phyloP scores from a whole-genome alignment of 192 early-diverging fungal species.

The Coemansia sp. region DNA sequence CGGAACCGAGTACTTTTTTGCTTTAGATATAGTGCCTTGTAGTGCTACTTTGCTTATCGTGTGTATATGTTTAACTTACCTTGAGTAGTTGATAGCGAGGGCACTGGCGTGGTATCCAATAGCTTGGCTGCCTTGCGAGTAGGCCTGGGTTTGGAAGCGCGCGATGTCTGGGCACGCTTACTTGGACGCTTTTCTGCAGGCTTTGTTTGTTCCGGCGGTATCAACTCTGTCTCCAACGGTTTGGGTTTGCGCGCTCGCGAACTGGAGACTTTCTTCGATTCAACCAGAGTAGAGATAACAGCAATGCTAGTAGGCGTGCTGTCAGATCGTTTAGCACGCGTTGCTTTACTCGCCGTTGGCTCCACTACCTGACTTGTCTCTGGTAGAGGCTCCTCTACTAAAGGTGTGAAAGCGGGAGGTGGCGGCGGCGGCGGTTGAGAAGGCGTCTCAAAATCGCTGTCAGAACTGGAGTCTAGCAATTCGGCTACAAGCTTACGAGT shows the following conservation, averaged over 20 bases:
- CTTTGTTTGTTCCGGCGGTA: background rate
- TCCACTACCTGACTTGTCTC: background rate
- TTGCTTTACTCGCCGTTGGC: background rate
- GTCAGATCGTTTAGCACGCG: background rate
- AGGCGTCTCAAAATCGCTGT: constrained; percentile 42
- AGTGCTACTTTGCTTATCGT: no score
- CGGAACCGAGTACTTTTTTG: background rate
- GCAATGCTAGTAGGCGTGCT: background rate
- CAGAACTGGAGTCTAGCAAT: constrained; percentile 42
- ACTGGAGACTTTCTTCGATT: background rate
- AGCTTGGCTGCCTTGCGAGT: constrained; percentile 11
- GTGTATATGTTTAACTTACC: background rate
- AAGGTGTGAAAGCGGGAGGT: background rate
- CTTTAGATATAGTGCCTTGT: background rate
- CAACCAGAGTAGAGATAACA: background rate
- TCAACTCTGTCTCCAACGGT: background rate
- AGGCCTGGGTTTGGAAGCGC: constrained; percentile 11
- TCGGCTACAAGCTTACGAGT: constrained; percentile 34
- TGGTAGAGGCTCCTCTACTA: background rate
- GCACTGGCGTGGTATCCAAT: background rate
- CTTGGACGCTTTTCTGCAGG: background rate
- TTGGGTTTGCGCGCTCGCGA: constrained; percentile 7
- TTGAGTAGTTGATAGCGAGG: background rate
- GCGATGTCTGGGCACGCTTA: background rate
- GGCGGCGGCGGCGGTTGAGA: background rate